phyloP scores from a whole-genome alignment of 2,329 filamentous ascomycete genomes.

The Ploettnerulaceae sp. region DNA sequence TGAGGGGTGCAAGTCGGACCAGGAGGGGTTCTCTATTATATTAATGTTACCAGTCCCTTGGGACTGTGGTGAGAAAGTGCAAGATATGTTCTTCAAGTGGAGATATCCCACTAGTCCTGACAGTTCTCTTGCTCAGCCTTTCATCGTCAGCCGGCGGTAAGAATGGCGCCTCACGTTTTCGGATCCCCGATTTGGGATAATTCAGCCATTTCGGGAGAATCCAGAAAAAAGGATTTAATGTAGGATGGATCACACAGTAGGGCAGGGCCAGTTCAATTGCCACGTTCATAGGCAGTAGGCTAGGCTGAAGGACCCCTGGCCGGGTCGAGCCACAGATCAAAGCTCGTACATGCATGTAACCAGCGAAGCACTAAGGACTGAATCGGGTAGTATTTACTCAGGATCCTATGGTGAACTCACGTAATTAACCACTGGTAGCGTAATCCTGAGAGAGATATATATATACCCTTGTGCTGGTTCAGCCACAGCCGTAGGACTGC shows the following conservation, averaged over 20 bases:
- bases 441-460: conserved; percentile 4
- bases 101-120: conserved; percentile 3
- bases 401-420: conserved; percentile 6
- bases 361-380: background rate
- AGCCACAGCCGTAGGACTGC: conserved; percentile 2
- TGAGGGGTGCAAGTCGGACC: conserved; percentile 2
- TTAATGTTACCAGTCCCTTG: background rate
- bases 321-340: background rate
- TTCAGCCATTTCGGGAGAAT: conserved; percentile 7
- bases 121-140: conserved; percentile 11
- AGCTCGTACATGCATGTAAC: background rate
- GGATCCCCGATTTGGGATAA: conserved; percentile 5
- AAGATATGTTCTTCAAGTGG: conserved; percentile 4
- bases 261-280: conserved; percentile 7
- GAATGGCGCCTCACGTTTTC: conserved; percentile 6
- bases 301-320: background rate
- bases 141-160: conserved; percentile 15
- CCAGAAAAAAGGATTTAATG: background rate
- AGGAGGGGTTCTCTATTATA: conserved; percentile 10
- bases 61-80: background rate
- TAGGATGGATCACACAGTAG: conserved; percentile 2
- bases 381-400: background rate
- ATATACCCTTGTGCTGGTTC: background rate
- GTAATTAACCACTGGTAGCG: conserved; percentile 9
- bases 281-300: conserved; percentile 9